Conservation (phyloP, 352 stramenopile species). For the Pythium insidiosum region DNA sequence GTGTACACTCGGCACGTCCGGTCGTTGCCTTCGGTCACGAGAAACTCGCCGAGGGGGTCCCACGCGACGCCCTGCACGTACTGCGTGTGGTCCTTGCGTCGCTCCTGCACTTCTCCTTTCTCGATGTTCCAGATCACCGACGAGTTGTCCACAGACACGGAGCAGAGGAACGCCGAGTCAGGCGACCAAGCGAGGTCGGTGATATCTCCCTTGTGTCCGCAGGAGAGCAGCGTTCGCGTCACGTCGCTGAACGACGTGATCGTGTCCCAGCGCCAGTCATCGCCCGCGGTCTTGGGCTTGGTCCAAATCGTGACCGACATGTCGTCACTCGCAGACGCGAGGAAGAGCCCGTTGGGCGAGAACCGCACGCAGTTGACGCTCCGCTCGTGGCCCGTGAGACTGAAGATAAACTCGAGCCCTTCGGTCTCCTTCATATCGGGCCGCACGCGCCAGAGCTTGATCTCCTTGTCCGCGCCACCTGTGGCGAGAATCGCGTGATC, state of each 20-base stretch:
- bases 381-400: slow-evolving; percentile 80
- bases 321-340: slow-evolving; percentile 87
- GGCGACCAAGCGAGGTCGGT: slow-evolving; percentile 90
- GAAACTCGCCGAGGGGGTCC: slow-evolving; percentile 92
- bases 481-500: slow-evolving; percentile 48
- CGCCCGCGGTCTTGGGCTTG: slow-evolving; percentile 56
- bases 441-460: slow-evolving; percentile 76
- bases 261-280: slow-evolving; percentile 68
- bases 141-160: slow-evolving; percentile 91
- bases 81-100: slow-evolving; percentile 90
- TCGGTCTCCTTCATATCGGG: slow-evolving; percentile 21
- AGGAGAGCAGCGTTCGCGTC: slow-evolving; percentile 58
- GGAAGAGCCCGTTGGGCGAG: slow-evolving; percentile 74
- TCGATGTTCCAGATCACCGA: slow-evolving; percentile 85
- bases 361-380: slow-evolving; percentile 91
- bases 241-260: slow-evolving; percentile 79
- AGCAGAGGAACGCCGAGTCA: slow-evolving; percentile 87
- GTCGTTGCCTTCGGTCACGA: slow-evolving; percentile 93
- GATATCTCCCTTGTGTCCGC: slow-evolving; percentile 86
- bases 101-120: slow-evolving; percentile 70
- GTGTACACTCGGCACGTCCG: slow-evolving; percentile 92
- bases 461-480: slow-evolving; percentile 83
- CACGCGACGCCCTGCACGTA: slow-evolving; percentile 96
- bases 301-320: slow-evolving; percentile 85
- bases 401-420: slow-evolving; percentile 73